Percentiles rank a stretch among this genome's conserved stretches.
phyloP scores from a whole-genome alignment of 805 yeast genomes.

The Wickerhamomyces xylosicus region DNA sequence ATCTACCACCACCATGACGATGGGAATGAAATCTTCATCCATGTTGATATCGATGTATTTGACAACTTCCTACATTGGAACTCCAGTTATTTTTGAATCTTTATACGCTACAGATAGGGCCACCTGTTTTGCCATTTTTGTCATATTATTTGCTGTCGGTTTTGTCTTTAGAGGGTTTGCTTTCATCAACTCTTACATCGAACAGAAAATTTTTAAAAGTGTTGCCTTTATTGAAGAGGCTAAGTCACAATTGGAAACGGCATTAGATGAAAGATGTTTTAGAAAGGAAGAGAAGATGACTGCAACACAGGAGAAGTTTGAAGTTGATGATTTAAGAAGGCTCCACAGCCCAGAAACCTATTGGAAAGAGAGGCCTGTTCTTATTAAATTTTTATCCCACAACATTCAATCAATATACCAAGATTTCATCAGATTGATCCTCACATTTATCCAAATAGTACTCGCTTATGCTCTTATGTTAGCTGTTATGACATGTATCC shows the following conservation, averaged over 20 bases:
- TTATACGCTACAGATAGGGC: constrained; percentile 44
- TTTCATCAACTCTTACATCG: constrained; percentile 52
- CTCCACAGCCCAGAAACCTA: neutral
- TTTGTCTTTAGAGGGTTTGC: constrained; percentile 50
- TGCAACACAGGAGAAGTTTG: neutral
- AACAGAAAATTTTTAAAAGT: constrained; percentile 41
- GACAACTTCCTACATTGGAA: constrained; percentile 36
- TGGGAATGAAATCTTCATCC: constrained; percentile 20
- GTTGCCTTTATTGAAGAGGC: neutral
- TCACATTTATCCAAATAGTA: constrained; percentile 57
- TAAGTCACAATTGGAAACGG: neutral
- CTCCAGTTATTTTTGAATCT: constrained; percentile 54
- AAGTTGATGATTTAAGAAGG: neutral
- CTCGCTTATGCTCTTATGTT: constrained; percentile 67
- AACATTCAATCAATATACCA: constrained; percentile 28
- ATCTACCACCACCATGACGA: constrained; percentile 7
- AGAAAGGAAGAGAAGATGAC: neutral
- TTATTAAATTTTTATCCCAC: constrained; percentile 25
- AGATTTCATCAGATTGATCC: constrained; percentile 43
- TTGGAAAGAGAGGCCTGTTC: constrained; percentile 11
- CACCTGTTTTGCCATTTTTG: constrained; percentile 66
- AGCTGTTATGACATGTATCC: constrained; percentile 63
- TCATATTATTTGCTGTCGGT: constrained; percentile 46
- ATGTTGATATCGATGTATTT: constrained; percentile 45
- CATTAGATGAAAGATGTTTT: neutral